Conservation (phyloP, 441 rosid species). For the Pelargonium fulgidum region DNA sequence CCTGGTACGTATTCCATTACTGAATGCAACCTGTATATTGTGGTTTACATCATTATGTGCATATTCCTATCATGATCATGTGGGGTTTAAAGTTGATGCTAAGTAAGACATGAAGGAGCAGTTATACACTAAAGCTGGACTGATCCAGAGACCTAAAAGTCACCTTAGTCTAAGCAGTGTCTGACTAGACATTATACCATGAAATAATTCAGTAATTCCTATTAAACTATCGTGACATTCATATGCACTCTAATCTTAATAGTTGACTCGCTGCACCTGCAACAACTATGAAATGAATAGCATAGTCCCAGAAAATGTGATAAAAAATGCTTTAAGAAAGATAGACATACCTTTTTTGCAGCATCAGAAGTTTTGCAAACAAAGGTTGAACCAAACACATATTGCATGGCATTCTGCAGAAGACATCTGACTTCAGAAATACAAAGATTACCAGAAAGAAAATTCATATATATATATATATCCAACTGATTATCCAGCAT, state of each 20-base stretch:
- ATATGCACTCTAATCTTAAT: not conserved
- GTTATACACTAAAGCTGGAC: not conserved
- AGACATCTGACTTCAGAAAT: constrained; percentile 23
- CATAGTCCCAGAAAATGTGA: not conserved
- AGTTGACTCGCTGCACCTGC: not conserved
- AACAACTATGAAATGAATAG: not conserved
- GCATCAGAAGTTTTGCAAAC: constrained; percentile 79
- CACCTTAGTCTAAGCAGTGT: not conserved
- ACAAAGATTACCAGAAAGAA: constrained; percentile 6
- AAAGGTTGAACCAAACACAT: constrained; percentile 89
- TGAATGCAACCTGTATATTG: constrained; percentile 72
- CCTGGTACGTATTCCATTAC: constrained; percentile 54
- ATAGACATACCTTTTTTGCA: constrained; percentile 72
- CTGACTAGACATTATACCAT: not conserved
- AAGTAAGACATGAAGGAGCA: not conserved
- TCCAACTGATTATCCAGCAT: constrained; percentile 8
- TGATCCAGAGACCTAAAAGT: not conserved
- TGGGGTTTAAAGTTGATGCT: not conserved
- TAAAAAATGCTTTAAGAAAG: not conserved
- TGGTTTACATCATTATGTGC: not conserved
- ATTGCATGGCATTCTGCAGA: constrained; percentile 87
- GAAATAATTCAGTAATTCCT: not conserved
- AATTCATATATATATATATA: not conserved
- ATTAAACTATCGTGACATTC: not conserved
- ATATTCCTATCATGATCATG: not conserved